phyloP scores from a whole-genome alignment of 2,329 filamentous ascomycete genomes.

The Fusarium sp. region DNA sequence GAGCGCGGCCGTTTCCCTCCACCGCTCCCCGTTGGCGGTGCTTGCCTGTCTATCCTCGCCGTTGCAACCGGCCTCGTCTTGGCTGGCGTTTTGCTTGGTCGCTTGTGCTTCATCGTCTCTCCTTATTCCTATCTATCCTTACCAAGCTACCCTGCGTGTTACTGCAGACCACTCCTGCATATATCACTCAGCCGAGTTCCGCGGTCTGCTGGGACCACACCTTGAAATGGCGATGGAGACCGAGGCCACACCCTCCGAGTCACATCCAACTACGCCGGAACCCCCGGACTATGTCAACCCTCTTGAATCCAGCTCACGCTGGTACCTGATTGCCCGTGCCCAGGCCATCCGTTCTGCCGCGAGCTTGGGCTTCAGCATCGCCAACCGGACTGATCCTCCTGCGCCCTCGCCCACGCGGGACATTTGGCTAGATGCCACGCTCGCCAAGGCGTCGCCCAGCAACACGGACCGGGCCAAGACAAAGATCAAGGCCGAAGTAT shows the following conservation, averaged over 20 bases:
- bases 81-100: constrained; percentile 13
- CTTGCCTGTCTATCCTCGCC: constrained; percentile 10
- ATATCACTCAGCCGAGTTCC: constrained; percentile 12
- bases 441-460: constrained; percentile 51
- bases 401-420: constrained; percentile 54
- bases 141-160: constrained; percentile 8
- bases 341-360: constrained; percentile 59
- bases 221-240: constrained; percentile 42
- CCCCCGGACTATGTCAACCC: constrained; percentile 57
- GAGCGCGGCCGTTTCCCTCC: constrained; percentile 18
- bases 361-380: constrained; percentile 56
- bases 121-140: constrained; percentile 10
- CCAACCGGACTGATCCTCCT: constrained; percentile 56
- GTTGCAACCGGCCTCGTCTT: constrained; percentile 30
- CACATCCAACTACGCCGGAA: constrained; percentile 48
- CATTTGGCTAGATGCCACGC: constrained; percentile 58
- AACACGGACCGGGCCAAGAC: constrained; percentile 49
- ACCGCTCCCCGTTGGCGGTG: constrained; percentile 13
- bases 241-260: constrained; percentile 43
- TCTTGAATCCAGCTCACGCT: constrained; percentile 57
- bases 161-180: constrained; percentile 13
- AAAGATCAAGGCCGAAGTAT: constrained; percentile 60
- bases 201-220: constrained; percentile 23
- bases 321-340: constrained; percentile 57
- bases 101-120: constrained; percentile 23